phyloP scores from a whole-genome alignment of 371 early-diverging fungal species.

The Amoeboaphelidium occidentale region DNA sequence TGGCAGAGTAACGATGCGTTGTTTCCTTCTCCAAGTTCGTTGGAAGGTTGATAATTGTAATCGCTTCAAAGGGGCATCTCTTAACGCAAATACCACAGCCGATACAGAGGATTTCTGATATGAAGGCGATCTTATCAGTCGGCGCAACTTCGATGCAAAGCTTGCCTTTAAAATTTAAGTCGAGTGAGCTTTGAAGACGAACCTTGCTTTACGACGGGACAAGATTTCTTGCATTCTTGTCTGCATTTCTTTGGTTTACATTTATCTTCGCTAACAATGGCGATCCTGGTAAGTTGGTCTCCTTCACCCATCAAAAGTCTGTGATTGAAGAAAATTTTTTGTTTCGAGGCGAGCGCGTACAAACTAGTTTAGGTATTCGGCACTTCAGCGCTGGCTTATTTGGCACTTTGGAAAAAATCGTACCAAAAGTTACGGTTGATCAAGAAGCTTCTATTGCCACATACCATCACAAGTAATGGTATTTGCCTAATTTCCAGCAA shows the following conservation, averaged over 20 bases:
- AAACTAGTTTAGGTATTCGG: too few species aligned
- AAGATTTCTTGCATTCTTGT: slow-evolving; percentile 85
- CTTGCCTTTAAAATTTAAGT: slow-evolving; percentile 45
- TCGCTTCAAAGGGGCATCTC: slow-evolving; percentile 98
- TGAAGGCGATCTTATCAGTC: slow-evolving; percentile 60
- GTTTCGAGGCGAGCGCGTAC: too few species aligned
- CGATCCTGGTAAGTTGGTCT: slow-evolving; percentile 70
- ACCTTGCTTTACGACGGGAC: slow-evolving; percentile 82
- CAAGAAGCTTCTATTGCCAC: too few species aligned
- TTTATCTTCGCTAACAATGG: slow-evolving; percentile 89
- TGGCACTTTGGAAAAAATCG: too few species aligned
- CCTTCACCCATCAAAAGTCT: too few species aligned
- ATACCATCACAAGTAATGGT: too few species aligned
- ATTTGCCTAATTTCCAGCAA: too few species aligned
- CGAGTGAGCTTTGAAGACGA: too few species aligned
- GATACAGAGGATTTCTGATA: slow-evolving; percentile 95
- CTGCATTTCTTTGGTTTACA: slow-evolving; percentile 99
- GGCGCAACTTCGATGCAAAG: slow-evolving; percentile 81
- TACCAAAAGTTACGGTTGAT: too few species aligned
- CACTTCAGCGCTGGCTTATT: too few species aligned
- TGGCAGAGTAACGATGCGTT: slow-evolving; percentile 93
- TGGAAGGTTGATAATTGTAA: slow-evolving; percentile 95
- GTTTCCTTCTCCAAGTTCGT: slow-evolving; percentile 89
- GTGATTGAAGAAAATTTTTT: too few species aligned
- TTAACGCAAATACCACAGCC: slow-evolving; percentile 99